Percentiles rank a stretch among this genome's conserved stretches.
Conservation (phyloP, 2,329 filamentous ascomycete species). For the Exutisphaerella laricina region DNA sequence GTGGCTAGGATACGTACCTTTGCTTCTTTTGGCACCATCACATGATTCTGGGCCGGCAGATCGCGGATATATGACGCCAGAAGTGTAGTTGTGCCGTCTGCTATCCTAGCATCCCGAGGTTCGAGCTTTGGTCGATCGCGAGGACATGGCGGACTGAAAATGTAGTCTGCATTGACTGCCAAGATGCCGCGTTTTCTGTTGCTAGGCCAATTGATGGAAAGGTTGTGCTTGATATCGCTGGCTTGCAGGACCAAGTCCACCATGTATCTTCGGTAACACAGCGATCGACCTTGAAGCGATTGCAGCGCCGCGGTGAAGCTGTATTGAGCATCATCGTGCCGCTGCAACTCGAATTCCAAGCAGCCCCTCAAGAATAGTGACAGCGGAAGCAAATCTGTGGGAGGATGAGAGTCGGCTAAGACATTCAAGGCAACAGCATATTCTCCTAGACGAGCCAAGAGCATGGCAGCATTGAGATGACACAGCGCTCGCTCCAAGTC, state of each 20-base stretch:
- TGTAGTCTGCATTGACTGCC: constrained; percentile 23
- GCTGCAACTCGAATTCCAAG: constrained; percentile 24
- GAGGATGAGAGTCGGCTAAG: constrained; percentile 21
- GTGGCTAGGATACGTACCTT: constrained; percentile 5
- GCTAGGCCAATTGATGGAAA: constrained; percentile 7
- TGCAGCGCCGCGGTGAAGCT: constrained; percentile 22
- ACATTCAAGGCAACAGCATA: constrained; percentile 21
- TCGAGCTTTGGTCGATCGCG: constrained; percentile 3
- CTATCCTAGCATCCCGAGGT: constrained; percentile 16
- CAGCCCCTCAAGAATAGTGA: constrained; percentile 30
- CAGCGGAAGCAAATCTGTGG: constrained; percentile 18
- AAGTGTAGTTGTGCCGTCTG: constrained; percentile 11
- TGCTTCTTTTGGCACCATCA: constrained; percentile 9
- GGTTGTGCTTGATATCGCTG: constrained; percentile 12
- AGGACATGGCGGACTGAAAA: constrained; percentile 25
- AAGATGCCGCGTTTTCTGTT: constrained; percentile 8
- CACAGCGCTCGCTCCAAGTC: constrained; percentile 19
- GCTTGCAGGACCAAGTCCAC: constrained; percentile 23
- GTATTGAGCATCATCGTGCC: constrained; percentile 18
- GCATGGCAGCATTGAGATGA: constrained; percentile 28
- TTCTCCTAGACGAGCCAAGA: constrained; percentile 30
- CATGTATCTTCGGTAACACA: constrained; percentile 13
- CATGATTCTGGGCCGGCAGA: constrained; percentile 11
- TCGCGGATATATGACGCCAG: constrained; percentile 14
- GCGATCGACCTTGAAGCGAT: constrained; percentile 12